phyloP scores from a whole-genome alignment of 257 asterid species.

The Oldenlandia corymbosa region DNA sequence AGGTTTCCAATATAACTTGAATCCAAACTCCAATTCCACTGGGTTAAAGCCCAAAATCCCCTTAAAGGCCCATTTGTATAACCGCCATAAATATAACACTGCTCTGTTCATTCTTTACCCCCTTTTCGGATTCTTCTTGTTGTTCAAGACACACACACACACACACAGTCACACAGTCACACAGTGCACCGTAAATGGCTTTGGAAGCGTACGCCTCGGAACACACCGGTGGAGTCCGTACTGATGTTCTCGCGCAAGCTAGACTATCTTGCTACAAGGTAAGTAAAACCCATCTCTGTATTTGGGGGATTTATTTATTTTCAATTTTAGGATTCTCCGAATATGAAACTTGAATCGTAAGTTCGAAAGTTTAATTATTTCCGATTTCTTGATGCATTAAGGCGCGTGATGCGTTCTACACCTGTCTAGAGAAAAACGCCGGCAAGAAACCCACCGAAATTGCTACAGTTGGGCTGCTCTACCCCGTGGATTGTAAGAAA shows the following conservation, averaged over 20 bases:
- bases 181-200: slow-evolving; percentile 37
- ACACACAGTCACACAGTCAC: slow-evolving; percentile 13
- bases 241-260: slow-evolving; percentile 69
- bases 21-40: no score
- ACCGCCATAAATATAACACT: not conserved
- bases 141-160: not conserved
- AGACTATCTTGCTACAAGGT: slow-evolving; percentile 81
- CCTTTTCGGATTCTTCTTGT: no score
- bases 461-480: slow-evolving; percentile 79
- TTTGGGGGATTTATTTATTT: no score
- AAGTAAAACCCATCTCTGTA: not conserved
- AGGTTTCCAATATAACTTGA: no score
- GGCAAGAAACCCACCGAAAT: slow-evolving; percentile 74
- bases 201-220: slow-evolving; percentile 55
- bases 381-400: slow-evolving; percentile 19
- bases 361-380: slow-evolving; percentile 1
- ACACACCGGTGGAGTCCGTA: slow-evolving; percentile 42
- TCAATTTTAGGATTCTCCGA: not conserved
- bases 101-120: no score
- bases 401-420: slow-evolving; percentile 96
- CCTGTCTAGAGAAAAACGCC: slow-evolving; percentile 71
- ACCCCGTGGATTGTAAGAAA: slow-evolving; percentile 82
- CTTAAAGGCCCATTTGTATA: not conserved
- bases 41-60: no score
- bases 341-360: not conserved